A percentile compares a stretch with the other conserved stretches of the same genome.
Conservation (phyloP, 805 yeast genomes). For the Phaffomyces antillensis region DNA sequence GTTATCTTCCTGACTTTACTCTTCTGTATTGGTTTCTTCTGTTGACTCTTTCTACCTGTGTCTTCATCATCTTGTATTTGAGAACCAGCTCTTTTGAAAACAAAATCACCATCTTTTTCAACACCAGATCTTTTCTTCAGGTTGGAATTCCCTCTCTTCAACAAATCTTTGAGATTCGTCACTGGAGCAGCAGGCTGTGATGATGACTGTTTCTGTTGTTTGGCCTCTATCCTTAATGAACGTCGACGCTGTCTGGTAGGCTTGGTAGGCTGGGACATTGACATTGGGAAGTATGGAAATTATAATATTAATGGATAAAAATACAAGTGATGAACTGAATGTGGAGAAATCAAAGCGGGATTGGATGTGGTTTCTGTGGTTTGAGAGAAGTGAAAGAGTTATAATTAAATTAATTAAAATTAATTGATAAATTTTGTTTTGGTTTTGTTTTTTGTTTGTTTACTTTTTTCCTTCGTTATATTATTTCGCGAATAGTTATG, state of each 20-base stretch:
- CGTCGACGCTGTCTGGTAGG: conserved; percentile 8
- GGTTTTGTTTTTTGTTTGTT: not conserved
- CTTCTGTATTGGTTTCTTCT: not conserved
- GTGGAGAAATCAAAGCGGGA: no score
- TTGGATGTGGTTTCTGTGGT: no score
- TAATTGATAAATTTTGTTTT: not conserved
- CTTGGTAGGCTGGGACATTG: no score
- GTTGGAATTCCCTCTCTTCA: conserved; percentile 14
- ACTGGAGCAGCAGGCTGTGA: no score
- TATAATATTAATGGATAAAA: no score
- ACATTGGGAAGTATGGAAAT: no score
- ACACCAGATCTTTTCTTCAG: conserved; percentile 7
- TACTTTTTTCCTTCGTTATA: no score
- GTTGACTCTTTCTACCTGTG: not conserved
- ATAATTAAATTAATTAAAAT: not conserved
- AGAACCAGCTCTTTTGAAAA: conserved; percentile 15
- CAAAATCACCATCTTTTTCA: conserved; percentile 18
- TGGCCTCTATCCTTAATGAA: conserved; percentile 8
- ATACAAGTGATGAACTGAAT: no score
- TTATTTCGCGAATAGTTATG: no score
- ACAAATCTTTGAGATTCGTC: conserved; percentile 19
- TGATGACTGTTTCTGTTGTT: conserved; percentile 12
- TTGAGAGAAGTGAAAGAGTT: not conserved
- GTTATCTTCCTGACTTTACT: conserved; percentile 4
- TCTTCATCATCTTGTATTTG: conserved; percentile 3